A percentile compares a stretch with the other conserved stretches of the same genome.
Conservation (phyloP, 768 basidiomycete genomes). For the Hemileccinum impolitum region DNA sequence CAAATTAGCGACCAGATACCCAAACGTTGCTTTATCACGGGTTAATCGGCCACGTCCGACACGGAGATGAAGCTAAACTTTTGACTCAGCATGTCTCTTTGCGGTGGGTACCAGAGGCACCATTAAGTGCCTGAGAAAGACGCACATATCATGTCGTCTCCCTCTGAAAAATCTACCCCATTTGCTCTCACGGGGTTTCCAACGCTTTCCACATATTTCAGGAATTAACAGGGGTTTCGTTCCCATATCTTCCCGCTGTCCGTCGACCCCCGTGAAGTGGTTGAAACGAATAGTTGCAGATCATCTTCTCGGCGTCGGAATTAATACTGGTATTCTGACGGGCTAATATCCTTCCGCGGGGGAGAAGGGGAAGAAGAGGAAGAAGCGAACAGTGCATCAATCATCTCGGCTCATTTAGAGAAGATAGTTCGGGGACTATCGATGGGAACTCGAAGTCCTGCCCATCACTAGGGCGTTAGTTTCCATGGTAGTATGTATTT, state of each 20-base stretch:
- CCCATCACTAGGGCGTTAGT: background rate
- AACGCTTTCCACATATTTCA: background rate
- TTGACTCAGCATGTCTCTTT: background rate
- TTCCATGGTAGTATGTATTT: background rate
- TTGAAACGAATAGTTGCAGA: background rate
- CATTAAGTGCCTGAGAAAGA: conserved; percentile 3
- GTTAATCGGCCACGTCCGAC: conserved; percentile 1
- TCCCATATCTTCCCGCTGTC: background rate
- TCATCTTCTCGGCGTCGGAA: conserved; percentile 1
- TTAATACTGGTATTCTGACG: background rate
- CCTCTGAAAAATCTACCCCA: background rate
- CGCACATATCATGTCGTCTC: background rate
- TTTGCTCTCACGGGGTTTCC: background rate
- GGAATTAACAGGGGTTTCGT: background rate
- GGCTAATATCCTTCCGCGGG: background rate
- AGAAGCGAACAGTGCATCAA: background rate
- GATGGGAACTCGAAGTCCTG: background rate
- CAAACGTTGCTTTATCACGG: background rate
- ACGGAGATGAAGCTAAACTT: conserved; percentile 6
- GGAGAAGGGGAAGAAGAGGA: background rate
- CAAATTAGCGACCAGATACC: background rate
- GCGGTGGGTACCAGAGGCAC: background rate
- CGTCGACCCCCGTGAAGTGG: background rate
- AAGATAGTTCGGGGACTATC: background rate
- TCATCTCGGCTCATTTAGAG: background rate